Percentiles rank a stretch among this genome's conserved stretches.
Evolutionary conservation across 2,329 filamentous ascomycete species (phyloP).

Genomic region (Ambrosiella beaveri): DNA sequence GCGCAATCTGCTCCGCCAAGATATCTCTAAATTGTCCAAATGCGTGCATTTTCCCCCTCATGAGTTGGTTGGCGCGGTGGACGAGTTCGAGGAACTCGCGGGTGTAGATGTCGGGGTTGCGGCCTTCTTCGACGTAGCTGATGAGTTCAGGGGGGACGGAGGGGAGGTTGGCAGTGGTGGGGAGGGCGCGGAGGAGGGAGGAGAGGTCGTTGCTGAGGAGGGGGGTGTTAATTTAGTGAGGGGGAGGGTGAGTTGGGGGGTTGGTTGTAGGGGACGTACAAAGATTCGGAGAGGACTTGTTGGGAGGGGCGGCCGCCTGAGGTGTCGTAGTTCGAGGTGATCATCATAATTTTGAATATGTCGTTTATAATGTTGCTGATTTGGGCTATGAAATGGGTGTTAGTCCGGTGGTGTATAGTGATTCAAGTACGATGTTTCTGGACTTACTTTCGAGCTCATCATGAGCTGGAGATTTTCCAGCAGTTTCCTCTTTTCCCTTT

Average conservation of each 20-base stretch:
- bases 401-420: neutral
- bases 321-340: conserved; percentile 41
- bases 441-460: conserved; percentile 7
- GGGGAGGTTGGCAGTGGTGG: conserved; percentile 23
- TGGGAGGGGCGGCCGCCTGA: conserved; percentile 30
- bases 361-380: conserved; percentile 46
- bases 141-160: conserved; percentile 44
- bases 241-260: neutral
- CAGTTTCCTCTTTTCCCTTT: neutral
- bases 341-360: conserved; percentile 46
- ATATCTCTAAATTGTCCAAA: conserved; percentile 45
- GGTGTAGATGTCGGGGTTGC: conserved; percentile 59
- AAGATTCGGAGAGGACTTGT: conserved; percentile 38
- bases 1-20: conserved; percentile 39
- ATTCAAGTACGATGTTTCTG: too few species aligned
- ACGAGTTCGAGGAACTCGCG: conserved; percentile 56
- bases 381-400: conserved; percentile 26
- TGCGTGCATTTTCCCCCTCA: conserved; percentile 45
- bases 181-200: neutral
- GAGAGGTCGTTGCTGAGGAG: neutral
- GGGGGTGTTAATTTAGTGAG: neutral
- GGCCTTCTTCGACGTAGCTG: conserved; percentile 52
- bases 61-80: conserved; percentile 46
- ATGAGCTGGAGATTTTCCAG: neutral
- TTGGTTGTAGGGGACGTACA: conserved; percentile 21